Evolutionary conservation across 2,329 filamentous ascomycete species (phyloP).

Genomic region (Tolypocladium inflatum): DNA sequence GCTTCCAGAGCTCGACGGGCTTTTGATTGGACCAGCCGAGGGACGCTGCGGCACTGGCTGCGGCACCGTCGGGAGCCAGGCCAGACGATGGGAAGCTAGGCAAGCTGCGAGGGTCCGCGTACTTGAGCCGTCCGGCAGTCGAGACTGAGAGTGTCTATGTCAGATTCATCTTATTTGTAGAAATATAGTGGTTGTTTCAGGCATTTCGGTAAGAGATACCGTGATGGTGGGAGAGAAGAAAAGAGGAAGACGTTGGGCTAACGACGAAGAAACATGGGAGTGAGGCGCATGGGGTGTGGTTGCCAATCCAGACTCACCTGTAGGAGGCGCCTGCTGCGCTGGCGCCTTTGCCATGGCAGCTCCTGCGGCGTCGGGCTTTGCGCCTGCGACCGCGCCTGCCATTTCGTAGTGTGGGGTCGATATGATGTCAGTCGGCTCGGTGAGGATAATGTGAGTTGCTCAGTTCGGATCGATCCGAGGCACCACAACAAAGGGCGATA

Average conservation of each 20-base stretch:
- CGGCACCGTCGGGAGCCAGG: constrained; percentile 44
- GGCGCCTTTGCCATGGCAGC: constrained; percentile 6
- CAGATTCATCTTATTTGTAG: background rate
- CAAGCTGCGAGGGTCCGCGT: constrained; percentile 62
- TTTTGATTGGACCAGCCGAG: constrained; percentile 65
- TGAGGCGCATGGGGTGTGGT: background rate
- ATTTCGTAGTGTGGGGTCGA: background rate
- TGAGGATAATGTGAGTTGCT: background rate
- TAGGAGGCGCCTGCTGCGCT: constrained; percentile 3
- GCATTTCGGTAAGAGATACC: background rate
- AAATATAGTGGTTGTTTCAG: background rate
- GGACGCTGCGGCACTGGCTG: constrained; percentile 65
- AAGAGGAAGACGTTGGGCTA: no score
- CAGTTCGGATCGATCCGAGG: background rate
- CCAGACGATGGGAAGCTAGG: constrained; percentile 65
- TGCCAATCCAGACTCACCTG: constrained; percentile 3
- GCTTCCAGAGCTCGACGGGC: constrained; percentile 56
- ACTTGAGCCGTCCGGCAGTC: constrained; percentile 45
- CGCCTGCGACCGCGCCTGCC: constrained; percentile 1
- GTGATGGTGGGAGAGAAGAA: background rate
- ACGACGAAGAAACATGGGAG: no score
- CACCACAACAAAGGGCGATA: background rate
- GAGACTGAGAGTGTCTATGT: constrained; percentile 11
- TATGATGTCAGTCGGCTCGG: background rate
- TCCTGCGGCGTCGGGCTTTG: background rate